These are phyloP conservation scores for Oidium heveae DNA, from an alignment of 2,329 filamentous ascomycete species.

Conservation along the genomic window DNA sequence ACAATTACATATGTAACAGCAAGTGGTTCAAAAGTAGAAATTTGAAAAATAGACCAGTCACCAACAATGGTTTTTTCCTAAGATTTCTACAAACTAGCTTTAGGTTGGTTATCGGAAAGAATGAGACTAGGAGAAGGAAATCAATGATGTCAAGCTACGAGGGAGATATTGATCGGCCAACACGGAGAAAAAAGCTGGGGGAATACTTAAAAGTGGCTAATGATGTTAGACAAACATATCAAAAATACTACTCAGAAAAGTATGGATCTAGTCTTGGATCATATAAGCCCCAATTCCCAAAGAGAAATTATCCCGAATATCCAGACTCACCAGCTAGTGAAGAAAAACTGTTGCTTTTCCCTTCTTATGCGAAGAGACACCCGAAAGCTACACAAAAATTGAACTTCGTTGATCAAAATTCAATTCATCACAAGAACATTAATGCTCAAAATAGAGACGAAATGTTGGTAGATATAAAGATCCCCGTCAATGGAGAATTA, in stretches of 20 bases:
- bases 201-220: slow-evolving; percentile 48
- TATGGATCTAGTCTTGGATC: slow-evolving; percentile 20
- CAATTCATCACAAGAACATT: slow-evolving; percentile 12
- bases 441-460: slow-evolving; percentile 18
- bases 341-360: slow-evolving; percentile 87
- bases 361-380: slow-evolving; percentile 53
- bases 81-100: slow-evolving; percentile 9
- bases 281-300: slow-evolving; percentile 32
- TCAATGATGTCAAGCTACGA: slow-evolving; percentile 15
- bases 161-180: slow-evolving; percentile 29
- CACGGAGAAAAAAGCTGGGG: slow-evolving; percentile 54
- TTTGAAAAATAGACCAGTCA: slow-evolving; percentile 14
- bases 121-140: slow-evolving; percentile 13
- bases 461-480: slow-evolving; percentile 50
- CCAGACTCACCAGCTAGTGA: slow-evolving; percentile 56
- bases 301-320: slow-evolving; percentile 52
- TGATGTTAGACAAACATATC: slow-evolving; percentile 42
- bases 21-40: slow-evolving; percentile 29
- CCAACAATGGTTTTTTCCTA: slow-evolving; percentile 11
- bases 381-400: slow-evolving; percentile 4
- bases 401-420: slow-evolving; percentile 7
- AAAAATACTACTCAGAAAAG: slow-evolving; percentile 23
- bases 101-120: slow-evolving; percentile 15
- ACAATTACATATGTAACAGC: slow-evolving; percentile 42
- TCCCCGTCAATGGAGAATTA: slow-evolving; percentile 44